Conservation (phyloP, 208 protist species). For the Leishmania guyanensis region DNA sequence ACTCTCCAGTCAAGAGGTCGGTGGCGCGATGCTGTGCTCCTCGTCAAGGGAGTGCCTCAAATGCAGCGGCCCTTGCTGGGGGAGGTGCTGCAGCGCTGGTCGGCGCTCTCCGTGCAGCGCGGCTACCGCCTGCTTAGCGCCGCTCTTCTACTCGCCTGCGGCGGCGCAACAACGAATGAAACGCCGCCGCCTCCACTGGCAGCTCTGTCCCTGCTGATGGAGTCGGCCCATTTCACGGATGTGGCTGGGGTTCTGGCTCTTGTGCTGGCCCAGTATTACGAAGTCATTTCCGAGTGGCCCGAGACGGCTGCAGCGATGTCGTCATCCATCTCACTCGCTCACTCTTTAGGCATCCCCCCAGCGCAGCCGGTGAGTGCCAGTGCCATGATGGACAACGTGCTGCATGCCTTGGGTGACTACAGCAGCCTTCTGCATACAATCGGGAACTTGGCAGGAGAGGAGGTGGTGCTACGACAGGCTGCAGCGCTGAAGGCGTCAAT, state of each 20-base stretch:
- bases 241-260: constrained; percentile 71
- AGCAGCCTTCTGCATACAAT: constrained; percentile 59
- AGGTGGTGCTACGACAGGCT: constrained; percentile 42
- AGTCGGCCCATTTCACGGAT: constrained; percentile 61
- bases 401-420: constrained; percentile 65
- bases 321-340: constrained; percentile 4
- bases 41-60: constrained; percentile 44
- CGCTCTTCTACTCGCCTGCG: constrained; percentile 45
- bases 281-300: constrained; percentile 2
- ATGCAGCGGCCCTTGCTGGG: constrained; percentile 9
- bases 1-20: constrained; percentile 66
- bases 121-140: constrained; percentile 56
- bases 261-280: constrained; percentile 39
- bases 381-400: constrained; percentile 27
- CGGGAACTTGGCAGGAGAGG: constrained; percentile 49
- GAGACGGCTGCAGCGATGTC: constrained; percentile 4
- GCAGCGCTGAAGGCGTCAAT: constrained; percentile 42
- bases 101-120: constrained; percentile 50
- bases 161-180: constrained; percentile 10
- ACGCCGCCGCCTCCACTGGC: constrained; percentile 12
- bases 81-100: constrained; percentile 61
- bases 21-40: constrained; percentile 63
- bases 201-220: constrained; percentile 51
- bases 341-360: background rate
- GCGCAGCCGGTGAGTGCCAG: background rate